phyloP scores from a whole-genome alignment of 164 flowering plant species.

The Protea cynaroides region DNA sequence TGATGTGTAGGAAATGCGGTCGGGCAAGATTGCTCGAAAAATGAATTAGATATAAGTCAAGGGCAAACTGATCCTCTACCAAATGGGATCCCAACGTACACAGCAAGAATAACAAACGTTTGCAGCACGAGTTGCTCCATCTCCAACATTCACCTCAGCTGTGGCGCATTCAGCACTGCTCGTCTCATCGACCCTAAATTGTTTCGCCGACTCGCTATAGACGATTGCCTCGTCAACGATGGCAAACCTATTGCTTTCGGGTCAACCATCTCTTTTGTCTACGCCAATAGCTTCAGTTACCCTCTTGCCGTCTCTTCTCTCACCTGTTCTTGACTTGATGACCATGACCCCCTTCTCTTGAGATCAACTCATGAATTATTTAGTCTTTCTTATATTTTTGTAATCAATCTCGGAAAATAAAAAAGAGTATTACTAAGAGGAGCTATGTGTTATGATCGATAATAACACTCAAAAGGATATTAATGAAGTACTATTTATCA shows the following conservation, averaged over 20 bases:
- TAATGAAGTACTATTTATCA: too few relatives aligned
- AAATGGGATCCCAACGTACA: conserved; percentile 61
- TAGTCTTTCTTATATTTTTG: too few relatives aligned
- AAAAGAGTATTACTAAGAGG: too few relatives aligned
- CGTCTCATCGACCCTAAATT: conserved; percentile 39
- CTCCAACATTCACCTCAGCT: conserved; percentile 43
- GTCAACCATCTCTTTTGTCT: conserved; percentile 39
- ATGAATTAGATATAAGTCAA: conserved; percentile 43
- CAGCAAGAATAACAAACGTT: conserved; percentile 36
- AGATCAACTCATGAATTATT: too few relatives aligned
- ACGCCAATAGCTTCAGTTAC: conserved; percentile 47
- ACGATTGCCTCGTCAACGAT: conserved; percentile 54
- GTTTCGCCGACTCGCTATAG: conserved; percentile 33
- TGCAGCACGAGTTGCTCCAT: conserved; percentile 38
- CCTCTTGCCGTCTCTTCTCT: conserved; percentile 42
- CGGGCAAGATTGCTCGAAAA: conserved; percentile 43
- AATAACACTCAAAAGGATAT: too few relatives aligned
- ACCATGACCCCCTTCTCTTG: too few relatives aligned
- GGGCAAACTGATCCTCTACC: conserved; percentile 53
- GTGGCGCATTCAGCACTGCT: conserved; percentile 67
- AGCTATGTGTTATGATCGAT: too few relatives aligned
- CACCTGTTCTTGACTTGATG: too few relatives aligned
- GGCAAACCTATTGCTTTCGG: conserved; percentile 40
- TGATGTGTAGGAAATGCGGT: too few relatives aligned
- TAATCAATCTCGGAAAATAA: too few relatives aligned